These are phyloP conservation scores for Cryptococcus sp. DNA, from an alignment of 1,284 basidiomycete species.

Conservation along the genomic window DNA sequence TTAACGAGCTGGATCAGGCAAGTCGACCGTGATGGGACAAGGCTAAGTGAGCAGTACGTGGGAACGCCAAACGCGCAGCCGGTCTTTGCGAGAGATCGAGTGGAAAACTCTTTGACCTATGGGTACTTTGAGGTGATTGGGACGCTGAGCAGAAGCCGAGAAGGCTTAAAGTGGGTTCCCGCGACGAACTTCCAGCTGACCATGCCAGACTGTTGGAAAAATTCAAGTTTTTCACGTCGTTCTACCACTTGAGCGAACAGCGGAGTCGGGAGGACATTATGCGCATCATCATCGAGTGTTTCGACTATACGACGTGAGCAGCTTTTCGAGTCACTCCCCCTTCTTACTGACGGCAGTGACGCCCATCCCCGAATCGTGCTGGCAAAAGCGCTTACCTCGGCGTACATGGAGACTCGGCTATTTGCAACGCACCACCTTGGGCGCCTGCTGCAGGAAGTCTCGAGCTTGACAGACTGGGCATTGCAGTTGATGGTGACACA, in stretches of 20 bases:
- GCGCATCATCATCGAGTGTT: constrained; percentile 80
- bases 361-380: constrained; percentile 86
- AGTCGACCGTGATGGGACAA: constrained; percentile 28
- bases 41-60: constrained; percentile 27
- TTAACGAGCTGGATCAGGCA: constrained; percentile 88
- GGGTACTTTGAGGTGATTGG: constrained; percentile 98
- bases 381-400: constrained; percentile 88
- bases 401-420: constrained; percentile 77
- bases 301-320: constrained; percentile 85
- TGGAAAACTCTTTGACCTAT: constrained; percentile 76
- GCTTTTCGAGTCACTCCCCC: too few species aligned
- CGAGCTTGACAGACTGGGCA: constrained; percentile 72
- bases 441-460: constrained; percentile 51
- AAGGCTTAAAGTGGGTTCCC: constrained; percentile 79
- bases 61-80: constrained; percentile 54
- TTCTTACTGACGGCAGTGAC: constrained; percentile 61
- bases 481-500: constrained; percentile 86
- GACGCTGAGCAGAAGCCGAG: constrained; percentile 73
- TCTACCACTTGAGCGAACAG: constrained; percentile 89
- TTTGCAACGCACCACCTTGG: constrained; percentile 86
- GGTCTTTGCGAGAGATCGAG: constrained; percentile 76
- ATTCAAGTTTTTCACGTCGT: constrained; percentile 86
- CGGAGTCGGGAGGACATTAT: constrained; percentile 86
- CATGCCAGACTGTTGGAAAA: constrained; percentile 73
- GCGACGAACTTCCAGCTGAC: neutral